phyloP scores from a whole-genome alignment of 2,329 filamentous ascomycete species.

The Tolypocladium pustulatum region DNA sequence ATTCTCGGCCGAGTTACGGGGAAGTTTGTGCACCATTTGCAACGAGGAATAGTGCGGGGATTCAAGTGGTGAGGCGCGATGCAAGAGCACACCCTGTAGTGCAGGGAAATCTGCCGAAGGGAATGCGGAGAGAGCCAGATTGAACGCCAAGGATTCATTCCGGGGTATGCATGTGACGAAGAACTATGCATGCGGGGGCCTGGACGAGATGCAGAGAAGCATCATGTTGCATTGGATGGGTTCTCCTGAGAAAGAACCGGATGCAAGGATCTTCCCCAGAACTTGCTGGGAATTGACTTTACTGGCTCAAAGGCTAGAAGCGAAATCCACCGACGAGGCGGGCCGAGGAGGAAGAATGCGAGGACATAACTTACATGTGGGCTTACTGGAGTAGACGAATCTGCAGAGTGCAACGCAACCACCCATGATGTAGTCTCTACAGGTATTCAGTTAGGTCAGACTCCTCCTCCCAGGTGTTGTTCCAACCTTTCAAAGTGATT shows the following conservation, averaged over 20 bases:
- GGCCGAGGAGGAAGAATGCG: background rate
- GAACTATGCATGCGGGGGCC: background rate
- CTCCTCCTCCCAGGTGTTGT: background rate
- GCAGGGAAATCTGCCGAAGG: background rate
- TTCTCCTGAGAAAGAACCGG: background rate
- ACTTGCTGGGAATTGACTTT: too few relatives aligned
- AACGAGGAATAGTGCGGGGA: background rate
- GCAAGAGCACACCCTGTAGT: background rate
- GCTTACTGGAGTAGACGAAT: background rate
- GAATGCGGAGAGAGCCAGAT: background rate
- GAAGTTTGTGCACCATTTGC: background rate
- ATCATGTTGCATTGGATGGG: background rate
- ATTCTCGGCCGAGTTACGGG: background rate
- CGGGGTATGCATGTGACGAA: background rate
- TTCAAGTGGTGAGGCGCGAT: background rate
- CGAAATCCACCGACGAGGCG: background rate
- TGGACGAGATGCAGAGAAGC: background rate
- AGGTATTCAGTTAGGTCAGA: background rate
- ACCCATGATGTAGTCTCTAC: background rate
- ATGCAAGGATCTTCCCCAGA: too few relatives aligned
- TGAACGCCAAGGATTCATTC: background rate
- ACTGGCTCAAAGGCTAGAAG: background rate
- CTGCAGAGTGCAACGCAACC: background rate
- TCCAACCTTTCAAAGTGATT: too few relatives aligned
- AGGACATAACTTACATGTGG: background rate